Base-by-base conservation (phyloP, 345 rosid species). In the Hibiscus trionum region DNA sequence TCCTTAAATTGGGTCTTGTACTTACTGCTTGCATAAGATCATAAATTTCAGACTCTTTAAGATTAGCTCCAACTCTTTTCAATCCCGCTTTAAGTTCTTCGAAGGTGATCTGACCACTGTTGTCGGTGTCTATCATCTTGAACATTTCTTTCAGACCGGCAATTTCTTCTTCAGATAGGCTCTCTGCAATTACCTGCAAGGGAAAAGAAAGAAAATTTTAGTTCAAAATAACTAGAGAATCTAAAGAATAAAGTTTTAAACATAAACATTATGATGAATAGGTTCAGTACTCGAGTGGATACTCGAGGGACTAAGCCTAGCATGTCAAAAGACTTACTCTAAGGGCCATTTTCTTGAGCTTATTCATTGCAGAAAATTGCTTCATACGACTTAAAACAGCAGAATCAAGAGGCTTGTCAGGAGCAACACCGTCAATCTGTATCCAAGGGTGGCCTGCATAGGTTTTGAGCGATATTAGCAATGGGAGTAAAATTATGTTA, bases 121-220 rank as follows among this genome's bases (percentile, higher is more conserved):
- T 83, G 76, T 91, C 97, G 0, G 93, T 68, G 62, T 91, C 96
- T 69, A 91, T 88, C 96, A 91, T 91, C 76, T 85, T 88, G 84
- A 91, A 91, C 97, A 91, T 85, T 83, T 91, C 91, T 79, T 84
- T 91, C 64, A 91, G 84, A 66, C 97, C 97, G 31, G 97, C 97
- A 67, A 91, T 91, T 79, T 91, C 97, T 78, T 91, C 97, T 79
- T 91, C 95, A 0, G 97, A 91, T 72, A 91, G 82, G 82, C 80
- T 86, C 83, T 91, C 95, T 9, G 97, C 93, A 76, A 91, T 91
- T 37, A 91, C 84, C 97, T 91, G 75, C 71, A 77, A 35, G 52
- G 15, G 31, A 66, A 70, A 53, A 58, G 16, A 44, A 42, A 21
- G 12, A 42, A 65, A 44, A 42, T 33, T 69, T 31, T 4, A 8